These are phyloP conservation scores for Xylariomycetidae sp. DNA, from an alignment of 2,329 filamentous ascomycete genomes.

Conservation along the genomic window DNA sequence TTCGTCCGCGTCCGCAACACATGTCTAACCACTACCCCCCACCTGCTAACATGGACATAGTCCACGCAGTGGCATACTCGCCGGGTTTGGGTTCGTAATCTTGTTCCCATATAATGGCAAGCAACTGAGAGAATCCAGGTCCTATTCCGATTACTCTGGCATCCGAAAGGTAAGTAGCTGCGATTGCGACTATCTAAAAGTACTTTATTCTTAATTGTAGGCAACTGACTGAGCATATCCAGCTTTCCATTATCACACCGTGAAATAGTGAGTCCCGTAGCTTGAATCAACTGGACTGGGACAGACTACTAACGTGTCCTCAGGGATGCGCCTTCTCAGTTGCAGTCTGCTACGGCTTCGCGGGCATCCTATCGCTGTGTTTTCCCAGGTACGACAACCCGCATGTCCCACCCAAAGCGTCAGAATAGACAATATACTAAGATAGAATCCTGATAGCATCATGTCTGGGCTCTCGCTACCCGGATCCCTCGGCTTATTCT, in stretches of 20 bases:
- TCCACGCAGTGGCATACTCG: slow-evolving; percentile 39
- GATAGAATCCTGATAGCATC: too few species aligned
- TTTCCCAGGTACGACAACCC: slow-evolving; percentile 32
- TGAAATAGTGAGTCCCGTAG: slow-evolving; percentile 31
- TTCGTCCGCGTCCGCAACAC: too few species aligned
- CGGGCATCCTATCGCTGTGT: slow-evolving; percentile 39
- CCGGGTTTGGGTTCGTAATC: slow-evolving; percentile 25
- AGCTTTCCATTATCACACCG: slow-evolving; percentile 45
- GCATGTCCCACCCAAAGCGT: too few species aligned
- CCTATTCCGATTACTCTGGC: slow-evolving; percentile 47
- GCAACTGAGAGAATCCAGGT: slow-evolving; percentile 31
- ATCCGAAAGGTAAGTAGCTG: slow-evolving; percentile 32
- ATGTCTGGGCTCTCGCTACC: too few species aligned
- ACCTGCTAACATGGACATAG: too few species aligned
- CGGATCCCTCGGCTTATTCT: slow-evolving; percentile 41
- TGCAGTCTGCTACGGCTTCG: slow-evolving; percentile 42
- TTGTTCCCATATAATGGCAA: not conserved
- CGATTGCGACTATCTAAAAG: too few species aligned
- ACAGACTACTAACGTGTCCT: slow-evolving; percentile 3
- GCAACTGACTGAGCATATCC: not conserved
- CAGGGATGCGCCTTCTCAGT: slow-evolving; percentile 43
- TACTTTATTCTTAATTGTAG: not conserved
- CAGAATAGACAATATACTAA: too few species aligned
- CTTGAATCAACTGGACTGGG: not conserved
- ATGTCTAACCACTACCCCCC: too few species aligned